Evolutionary conservation across 1,284 basidiomycete species (phyloP).

Genomic region (Sutorius eximius): DNA sequence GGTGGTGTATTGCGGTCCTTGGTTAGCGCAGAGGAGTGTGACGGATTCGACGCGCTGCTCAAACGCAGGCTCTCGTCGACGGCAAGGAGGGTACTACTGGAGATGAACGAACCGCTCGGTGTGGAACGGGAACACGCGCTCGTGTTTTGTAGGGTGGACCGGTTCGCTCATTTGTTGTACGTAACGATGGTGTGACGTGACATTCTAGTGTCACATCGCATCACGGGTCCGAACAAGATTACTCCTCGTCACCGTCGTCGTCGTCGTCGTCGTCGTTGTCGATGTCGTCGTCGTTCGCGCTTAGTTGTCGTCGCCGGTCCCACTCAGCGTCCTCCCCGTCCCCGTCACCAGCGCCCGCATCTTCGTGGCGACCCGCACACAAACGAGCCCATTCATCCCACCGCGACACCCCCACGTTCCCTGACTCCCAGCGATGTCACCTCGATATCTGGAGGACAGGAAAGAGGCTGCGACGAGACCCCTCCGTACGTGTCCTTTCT

Average conservation of each 20-base stretch:
- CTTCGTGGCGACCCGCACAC: slow-evolving; percentile 42
- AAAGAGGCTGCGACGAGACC: slow-evolving; percentile 49
- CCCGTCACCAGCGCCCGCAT: slow-evolving; percentile 35
- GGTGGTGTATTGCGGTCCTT: slow-evolving; percentile 30
- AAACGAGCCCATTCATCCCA: slow-evolving; percentile 49
- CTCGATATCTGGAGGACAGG: slow-evolving; percentile 54
- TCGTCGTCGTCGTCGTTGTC: slow-evolving; percentile 10
- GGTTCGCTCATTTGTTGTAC: slow-evolving; percentile 24
- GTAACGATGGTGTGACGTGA: slow-evolving; percentile 23
- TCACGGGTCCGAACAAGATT: slow-evolving; percentile 20
- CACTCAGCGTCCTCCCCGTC: slow-evolving; percentile 53
- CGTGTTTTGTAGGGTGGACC: slow-evolving; percentile 21
- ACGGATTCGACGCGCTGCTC: slow-evolving; percentile 12
- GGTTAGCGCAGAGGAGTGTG: background rate
- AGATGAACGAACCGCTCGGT: slow-evolving; percentile 6
- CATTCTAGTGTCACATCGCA: slow-evolving; percentile 14
- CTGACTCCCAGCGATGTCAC: slow-evolving; percentile 49
- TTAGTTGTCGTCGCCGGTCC: slow-evolving; percentile 52
- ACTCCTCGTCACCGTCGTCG: slow-evolving; percentile 7
- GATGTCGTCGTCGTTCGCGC: slow-evolving; percentile 43
- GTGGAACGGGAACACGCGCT: slow-evolving; percentile 13
- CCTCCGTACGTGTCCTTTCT: slow-evolving; percentile 40
- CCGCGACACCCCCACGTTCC: slow-evolving; percentile 35
- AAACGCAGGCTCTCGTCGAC: slow-evolving; percentile 15
- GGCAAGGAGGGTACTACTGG: slow-evolving; percentile 6